phyloP scores from a whole-genome alignment of 768 basidiomycete genomes.

The Collybia mongolica region DNA sequence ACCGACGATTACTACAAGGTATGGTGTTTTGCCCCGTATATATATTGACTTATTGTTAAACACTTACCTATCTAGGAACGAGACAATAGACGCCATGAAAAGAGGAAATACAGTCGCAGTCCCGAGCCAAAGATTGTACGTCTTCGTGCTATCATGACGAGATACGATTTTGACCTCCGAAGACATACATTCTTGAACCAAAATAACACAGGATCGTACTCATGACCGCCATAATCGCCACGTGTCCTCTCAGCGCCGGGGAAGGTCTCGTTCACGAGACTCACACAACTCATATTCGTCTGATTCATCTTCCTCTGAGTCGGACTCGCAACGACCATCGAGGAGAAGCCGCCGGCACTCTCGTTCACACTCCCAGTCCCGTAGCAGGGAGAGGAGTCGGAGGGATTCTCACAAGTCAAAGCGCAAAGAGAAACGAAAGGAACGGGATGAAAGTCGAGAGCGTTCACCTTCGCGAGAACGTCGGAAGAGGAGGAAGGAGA shows the following conservation, averaged over 20 bases:
- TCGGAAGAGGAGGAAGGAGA: slow-evolving; percentile 15
- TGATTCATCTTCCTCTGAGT: slow-evolving; percentile 4
- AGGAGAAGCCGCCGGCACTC: slow-evolving; percentile 11
- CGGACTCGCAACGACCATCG: slow-evolving; percentile 1
- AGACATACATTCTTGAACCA: slow-evolving; percentile 9
- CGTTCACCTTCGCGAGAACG: slow-evolving; percentile 13
- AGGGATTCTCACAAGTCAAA: slow-evolving; percentile 1
- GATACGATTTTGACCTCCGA: slow-evolving; percentile 16
- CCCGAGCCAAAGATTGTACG: slow-evolving; percentile 13
- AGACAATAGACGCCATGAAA: slow-evolving; percentile 1
- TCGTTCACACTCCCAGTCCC: slow-evolving; percentile 9
- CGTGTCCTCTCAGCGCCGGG: slow-evolving; percentile 3
- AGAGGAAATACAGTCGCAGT: slow-evolving; percentile 4
- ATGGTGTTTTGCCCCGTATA: neutral
- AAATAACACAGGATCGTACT: slow-evolving; percentile 8
- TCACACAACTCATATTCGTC: slow-evolving; percentile 8
- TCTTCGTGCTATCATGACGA: neutral
- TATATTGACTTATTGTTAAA: neutral
- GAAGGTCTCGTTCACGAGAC: slow-evolving; percentile 6
- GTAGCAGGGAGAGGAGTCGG: slow-evolving; percentile 4
- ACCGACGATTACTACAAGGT: slow-evolving; percentile 1
- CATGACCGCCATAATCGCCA: slow-evolving; percentile 1
- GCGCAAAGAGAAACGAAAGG: slow-evolving; percentile 4
- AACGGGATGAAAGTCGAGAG: slow-evolving; percentile 3
- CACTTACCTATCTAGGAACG: neutral